These are phyloP conservation scores for Ceratobasidium sp. DNA, from an alignment of 1,284 basidiomycete genomes.

Conservation along the genomic window DNA sequence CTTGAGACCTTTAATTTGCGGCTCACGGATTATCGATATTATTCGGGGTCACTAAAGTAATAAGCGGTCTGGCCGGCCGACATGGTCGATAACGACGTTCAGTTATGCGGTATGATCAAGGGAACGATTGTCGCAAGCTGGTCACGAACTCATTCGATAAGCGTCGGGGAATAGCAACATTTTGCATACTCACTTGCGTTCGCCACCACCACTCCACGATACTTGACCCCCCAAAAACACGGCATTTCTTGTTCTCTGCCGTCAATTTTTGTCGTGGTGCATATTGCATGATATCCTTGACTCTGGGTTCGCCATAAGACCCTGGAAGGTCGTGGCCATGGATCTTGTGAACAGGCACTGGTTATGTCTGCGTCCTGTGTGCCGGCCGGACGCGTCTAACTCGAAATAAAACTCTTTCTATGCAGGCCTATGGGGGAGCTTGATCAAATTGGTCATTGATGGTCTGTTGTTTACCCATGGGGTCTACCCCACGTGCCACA, in stretches of 20 bases:
- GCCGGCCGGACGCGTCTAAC: background rate
- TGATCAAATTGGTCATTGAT: slow-evolving; percentile 3
- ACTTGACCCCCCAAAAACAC: slow-evolving; percentile 22
- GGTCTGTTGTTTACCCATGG: slow-evolving; percentile 6
- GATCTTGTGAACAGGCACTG: slow-evolving; percentile 9
- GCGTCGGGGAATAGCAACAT: background rate
- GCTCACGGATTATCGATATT: slow-evolving; percentile 45
- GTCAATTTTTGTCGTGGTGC: slow-evolving; percentile 27
- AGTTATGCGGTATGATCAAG: slow-evolving; percentile 17
- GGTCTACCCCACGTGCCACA: slow-evolving; percentile 6
- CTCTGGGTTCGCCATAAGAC: slow-evolving; percentile 37
- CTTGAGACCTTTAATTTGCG: slow-evolving; percentile 19
- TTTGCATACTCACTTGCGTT: slow-evolving; percentile 9
- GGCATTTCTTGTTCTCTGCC: background rate
- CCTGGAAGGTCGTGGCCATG: background rate
- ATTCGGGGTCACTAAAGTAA: slow-evolving; percentile 29
- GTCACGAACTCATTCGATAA: background rate
- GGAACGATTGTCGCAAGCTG: background rate
- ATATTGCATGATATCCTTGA: slow-evolving; percentile 40
- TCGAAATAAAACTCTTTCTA: slow-evolving; percentile 4
- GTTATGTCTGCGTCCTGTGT: background rate
- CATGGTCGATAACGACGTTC: slow-evolving; percentile 17
- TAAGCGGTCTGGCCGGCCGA: slow-evolving; percentile 10
- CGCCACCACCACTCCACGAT: slow-evolving; percentile 38
- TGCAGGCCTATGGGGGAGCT: slow-evolving; percentile 17